Percentiles rank a stretch among this genome's conserved stretches.
phyloP scores from a whole-genome alignment of 345 rosid genomes.

The Syzygium aromaticum region DNA sequence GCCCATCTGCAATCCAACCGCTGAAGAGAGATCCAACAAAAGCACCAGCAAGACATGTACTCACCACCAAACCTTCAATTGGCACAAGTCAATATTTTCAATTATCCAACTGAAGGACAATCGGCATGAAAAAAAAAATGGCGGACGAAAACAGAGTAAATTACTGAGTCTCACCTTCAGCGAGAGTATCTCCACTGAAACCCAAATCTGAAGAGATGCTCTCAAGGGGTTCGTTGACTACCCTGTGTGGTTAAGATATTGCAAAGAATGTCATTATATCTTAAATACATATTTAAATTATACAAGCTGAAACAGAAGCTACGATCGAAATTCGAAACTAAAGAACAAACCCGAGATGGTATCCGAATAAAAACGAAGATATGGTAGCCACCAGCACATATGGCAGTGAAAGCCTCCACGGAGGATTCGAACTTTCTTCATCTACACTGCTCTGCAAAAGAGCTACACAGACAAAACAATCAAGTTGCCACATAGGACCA shows the following conservation, averaged over 20 bases:
- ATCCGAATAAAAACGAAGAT: slow-evolving; percentile 80
- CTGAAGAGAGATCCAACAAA: slow-evolving; percentile 74
- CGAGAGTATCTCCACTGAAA: slow-evolving; percentile 77
- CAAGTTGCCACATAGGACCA: background rate
- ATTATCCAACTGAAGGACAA: background rate
- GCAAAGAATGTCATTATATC: background rate
- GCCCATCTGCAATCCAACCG: slow-evolving; percentile 74
- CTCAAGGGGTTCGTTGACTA: slow-evolving; percentile 95
- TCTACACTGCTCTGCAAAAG: slow-evolving; percentile 27
- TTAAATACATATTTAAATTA: background rate
- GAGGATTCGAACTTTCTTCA: slow-evolving; percentile 55
- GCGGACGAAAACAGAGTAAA: background rate
- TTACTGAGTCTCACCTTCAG: slow-evolving; percentile 56
- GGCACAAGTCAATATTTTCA: background rate
- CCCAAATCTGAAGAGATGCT: slow-evolving; percentile 83
- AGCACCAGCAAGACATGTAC: slow-evolving; percentile 90
- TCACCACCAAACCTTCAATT: slow-evolving; percentile 80
- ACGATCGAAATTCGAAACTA: slow-evolving; percentile 1
- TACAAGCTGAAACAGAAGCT: background rate
- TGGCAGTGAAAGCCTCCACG: slow-evolving; percentile 75
- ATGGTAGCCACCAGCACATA: slow-evolving; percentile 82
- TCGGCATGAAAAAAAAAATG: background rate
- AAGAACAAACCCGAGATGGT: slow-evolving; percentile 79
- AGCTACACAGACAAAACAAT: slow-evolving; percentile 27
- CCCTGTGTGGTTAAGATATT: slow-evolving; percentile 28